Evolutionary conservation across 1,139 yeast species (phyloP), one percentile per base, ranked within the genome.

Genomic region (Magnusiomyces paraingens): DNA sequence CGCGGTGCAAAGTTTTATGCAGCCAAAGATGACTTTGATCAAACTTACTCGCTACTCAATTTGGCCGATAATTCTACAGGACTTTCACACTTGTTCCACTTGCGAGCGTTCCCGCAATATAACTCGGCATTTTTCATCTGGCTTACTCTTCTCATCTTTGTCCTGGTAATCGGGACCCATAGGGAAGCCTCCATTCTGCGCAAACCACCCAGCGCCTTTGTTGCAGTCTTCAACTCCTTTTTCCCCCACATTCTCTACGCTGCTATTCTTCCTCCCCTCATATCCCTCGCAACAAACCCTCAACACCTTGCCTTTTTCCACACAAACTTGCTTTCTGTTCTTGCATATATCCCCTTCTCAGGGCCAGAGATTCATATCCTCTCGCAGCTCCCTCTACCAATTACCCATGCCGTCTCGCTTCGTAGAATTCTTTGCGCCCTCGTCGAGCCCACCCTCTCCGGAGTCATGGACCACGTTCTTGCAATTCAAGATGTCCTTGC

Each of bases 221-320:
- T 41, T 39, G 29, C 39, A n/a, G 26, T 35, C 39, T 48, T 48
- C 26, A 48, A 48, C 18, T 18, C 45, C 22, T 40, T 48, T 39
- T 48, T 40, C 21, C 50, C 50, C 15, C 44, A 48, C 14, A 36
- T 48, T 11, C 20, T 48, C 12, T 48, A 48, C 18, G 40, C 50
- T 8, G 26, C 39, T 17, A 35, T 48, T n/a, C 50, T 48, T 39
- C 50, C 50, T 14, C 50, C 50, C n/a, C 22, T 48, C 11, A 11
- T 48, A 5, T 42, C 50, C 10, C 39, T 48, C 14, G 50, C 50
- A 10, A 48, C 50, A 12, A 48, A 48, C 32, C 50, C 50, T 3
- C 50, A 48, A 15, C 44, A 48, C 18, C 45, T 48, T 21, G 50
- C 50, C 36, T 48, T 48, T 22, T 40, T 48, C 29, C 50, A 48